Percentiles rank a stretch among this genome's conserved stretches.
phyloP scores from a whole-genome alignment of 495 filamentous ascomycete species.

The Ramalina peruviana region DNA sequence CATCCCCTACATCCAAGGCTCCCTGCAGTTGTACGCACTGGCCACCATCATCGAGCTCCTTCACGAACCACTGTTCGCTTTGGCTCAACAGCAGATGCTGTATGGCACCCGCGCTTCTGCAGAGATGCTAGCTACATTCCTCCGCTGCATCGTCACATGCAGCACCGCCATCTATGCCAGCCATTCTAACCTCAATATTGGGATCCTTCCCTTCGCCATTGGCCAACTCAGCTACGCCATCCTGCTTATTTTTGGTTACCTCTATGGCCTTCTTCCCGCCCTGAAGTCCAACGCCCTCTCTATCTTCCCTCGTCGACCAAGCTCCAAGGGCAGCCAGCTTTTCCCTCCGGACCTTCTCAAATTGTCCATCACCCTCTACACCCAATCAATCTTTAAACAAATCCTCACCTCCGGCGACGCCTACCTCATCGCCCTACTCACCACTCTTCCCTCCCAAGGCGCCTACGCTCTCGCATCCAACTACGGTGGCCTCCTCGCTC shows the following conservation, averaged over 20 bases:
- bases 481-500: constrained; percentile 82
- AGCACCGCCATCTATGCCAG: constrained; percentile 45
- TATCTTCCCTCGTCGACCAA: constrained; percentile 33
- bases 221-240: constrained; percentile 71
- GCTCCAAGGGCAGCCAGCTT: constrained; percentile 33
- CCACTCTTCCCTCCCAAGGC: constrained; percentile 70
- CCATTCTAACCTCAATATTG: constrained; percentile 34
- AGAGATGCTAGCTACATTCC: constrained; percentile 64
- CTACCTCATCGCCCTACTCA: constrained; percentile 64
- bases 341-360: constrained; percentile 46
- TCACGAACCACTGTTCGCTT: constrained; percentile 72
- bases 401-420: constrained; percentile 88
- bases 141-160: constrained; percentile 61
- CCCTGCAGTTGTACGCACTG: constrained; percentile 55
- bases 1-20: constrained; percentile 45
- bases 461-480: constrained; percentile 86
- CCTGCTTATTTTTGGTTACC: constrained; percentile 54
- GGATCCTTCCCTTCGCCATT: constrained; percentile 76
- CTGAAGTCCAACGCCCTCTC: constrained; percentile 41
- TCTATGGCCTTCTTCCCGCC: constrained; percentile 29
- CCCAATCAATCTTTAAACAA: constrained; percentile 84
- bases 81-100: constrained; percentile 64
- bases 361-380: constrained; percentile 62
- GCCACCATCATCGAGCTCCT: constrained; percentile 70
- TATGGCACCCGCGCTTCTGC: constrained; percentile 68